Base-by-base conservation (phyloP, 805 yeast genomes). In the Sugiyamaella americana region DNA sequence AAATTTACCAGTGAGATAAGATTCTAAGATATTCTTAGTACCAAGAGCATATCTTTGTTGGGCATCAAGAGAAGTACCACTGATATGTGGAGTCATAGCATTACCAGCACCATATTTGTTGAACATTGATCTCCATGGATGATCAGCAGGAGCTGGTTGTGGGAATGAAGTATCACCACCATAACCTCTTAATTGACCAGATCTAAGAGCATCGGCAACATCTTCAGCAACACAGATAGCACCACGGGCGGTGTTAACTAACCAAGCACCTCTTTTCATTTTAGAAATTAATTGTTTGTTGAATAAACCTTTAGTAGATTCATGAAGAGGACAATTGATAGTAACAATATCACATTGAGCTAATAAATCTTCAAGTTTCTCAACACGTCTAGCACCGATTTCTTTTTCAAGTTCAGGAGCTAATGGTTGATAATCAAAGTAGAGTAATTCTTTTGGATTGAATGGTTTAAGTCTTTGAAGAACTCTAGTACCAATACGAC, bases 121-220 rank as follows among this genome's bases (percentile, higher is more conserved):
- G 41, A 68, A 60, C 79, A 83, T 75, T 8, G 70, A 46, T 72
- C 87, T 74, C 93, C 93, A 84, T 54, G 88, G 88, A 60, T 83
- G 88, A 63, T 73, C 74, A 46, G 70, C 68, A 53, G 88, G 87
- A 23, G 91, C 85, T 37, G 94, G 94, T 66, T 84, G 94, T n/a
- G 82, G 82, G 70, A 59, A 75, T 87, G 91, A 84, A 19, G 84
- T 93, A 65, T 84, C 93, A 56, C 91, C 93, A 58, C 89, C 93
- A 61, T 84, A 84, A 44, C 89, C 91, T 58, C 82, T 71, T 42
- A 84, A 62, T 56, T 80, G 81, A 42, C 93, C 93, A 35, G 78
- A 67, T 46, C 71, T 61, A 35, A 84, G 75, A 1, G 91, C 91
- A 11, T 72, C 88, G 0, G 87, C 88, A 52, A 84, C 84, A 56